Evolutionary conservation across 768 basidiomycete genomes (phyloP), one percentile per base, ranked within the genome.

Genomic region (Xerocomus brunneocitrinus): DNA sequence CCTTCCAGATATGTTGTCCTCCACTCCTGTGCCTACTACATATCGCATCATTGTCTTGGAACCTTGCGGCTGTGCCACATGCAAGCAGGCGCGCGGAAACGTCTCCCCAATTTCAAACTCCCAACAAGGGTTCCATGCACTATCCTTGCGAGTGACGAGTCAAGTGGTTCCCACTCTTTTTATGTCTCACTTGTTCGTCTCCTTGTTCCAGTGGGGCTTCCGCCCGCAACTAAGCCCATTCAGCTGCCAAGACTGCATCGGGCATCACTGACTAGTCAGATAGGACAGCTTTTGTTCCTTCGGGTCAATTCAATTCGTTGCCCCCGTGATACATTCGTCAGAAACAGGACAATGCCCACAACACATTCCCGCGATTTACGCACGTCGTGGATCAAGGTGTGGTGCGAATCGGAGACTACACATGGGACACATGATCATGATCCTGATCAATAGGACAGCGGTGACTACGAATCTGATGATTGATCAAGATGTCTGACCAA

Each of bases 1-100:
- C 63, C 51, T 67, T 60, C 66, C 64, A 48, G 55, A 58, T 62
- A 58, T 62, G 60, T 65, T 64, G 42, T 60, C 55, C 63, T 67
- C 51, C 47, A 57, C 61, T 57, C 42, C 48, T 50, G 60, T 67
- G 58, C 66, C 60, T 53, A 45, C 52, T 39, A 44, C 38, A 46
- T 13, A 45, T 52, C 36, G 8, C 53, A 51, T 51, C 54, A 49
- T 48, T 52, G 39, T 42, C 14, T 53, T 56, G 48, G 47, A 62
- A 56, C 54, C 38, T 28, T 46, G 49, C 50, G 30, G 31, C 40
- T 31, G 48, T 60, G 52, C 19, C 13, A 59, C 62, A 63, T 58
- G 50, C 48, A 53, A 50, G 31, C 27, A 32, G 16, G 42, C 55
- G 40, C 54, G n/a, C 59, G 62, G 59, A 56, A 51, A 53, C 55